Conservation (phyloP, 345 rosid genomes). For the Salix purpurea region DNA sequence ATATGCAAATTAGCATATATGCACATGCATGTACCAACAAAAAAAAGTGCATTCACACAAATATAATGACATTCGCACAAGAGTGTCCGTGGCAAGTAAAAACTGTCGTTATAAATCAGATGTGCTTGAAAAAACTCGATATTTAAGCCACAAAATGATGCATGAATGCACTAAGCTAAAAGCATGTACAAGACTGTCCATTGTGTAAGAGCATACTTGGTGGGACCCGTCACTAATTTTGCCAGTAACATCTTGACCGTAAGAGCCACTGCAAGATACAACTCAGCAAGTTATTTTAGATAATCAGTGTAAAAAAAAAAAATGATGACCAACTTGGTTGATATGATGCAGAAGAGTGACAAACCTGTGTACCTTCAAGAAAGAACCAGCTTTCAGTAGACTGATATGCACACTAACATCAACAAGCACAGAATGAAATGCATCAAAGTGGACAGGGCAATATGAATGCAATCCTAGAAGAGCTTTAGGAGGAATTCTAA, state of each 20-base stretch:
- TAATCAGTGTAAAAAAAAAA: not conserved
- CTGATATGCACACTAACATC: slow-evolving; percentile 75
- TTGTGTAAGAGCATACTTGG: slow-evolving; percentile 44
- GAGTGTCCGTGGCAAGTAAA: not conserved
- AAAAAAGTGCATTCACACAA: not conserved
- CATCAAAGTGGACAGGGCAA: slow-evolving; percentile 88
- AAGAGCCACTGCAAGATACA: slow-evolving; percentile 45
- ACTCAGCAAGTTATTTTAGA: slow-evolving; percentile 13
- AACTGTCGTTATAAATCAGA: not conserved
- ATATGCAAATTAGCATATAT: not conserved
- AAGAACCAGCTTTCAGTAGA: slow-evolving; percentile 58
- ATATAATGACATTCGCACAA: not conserved
- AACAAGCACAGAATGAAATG: slow-evolving; percentile 73
- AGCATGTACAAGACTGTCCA: not conserved
- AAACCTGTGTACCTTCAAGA: slow-evolving; percentile 57
- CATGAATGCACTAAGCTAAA: not conserved
- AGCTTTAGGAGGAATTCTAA: slow-evolving; percentile 87
- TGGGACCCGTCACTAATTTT: slow-evolving; percentile 38
- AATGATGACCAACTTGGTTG: slow-evolving; percentile 5
- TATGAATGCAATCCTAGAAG: slow-evolving; percentile 90
- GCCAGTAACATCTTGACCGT: slow-evolving; percentile 35
- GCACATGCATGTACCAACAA: not conserved
- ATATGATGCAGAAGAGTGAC: slow-evolving; percentile 18
- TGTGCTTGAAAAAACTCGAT: not conserved
- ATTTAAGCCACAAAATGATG: not conserved